phyloP scores from a whole-genome alignment of 805 yeast genomes.

The Lachancea nothofagi region DNA sequence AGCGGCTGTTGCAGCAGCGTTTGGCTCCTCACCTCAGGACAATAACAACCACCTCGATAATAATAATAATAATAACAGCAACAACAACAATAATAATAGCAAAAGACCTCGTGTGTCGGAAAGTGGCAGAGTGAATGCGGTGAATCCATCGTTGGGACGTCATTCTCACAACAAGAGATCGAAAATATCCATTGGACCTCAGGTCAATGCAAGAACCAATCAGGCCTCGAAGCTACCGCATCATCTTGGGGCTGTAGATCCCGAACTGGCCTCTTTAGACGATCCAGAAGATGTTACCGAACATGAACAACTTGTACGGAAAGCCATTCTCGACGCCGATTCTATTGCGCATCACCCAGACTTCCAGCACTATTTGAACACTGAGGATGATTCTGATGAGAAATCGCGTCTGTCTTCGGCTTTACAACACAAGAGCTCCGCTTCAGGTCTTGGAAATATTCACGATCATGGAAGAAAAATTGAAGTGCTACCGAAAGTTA shows the following conservation, averaged over 20 bases:
- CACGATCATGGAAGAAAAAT: slow-evolving; percentile 10
- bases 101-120: slow-evolving; percentile 9
- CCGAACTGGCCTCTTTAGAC: slow-evolving; percentile 50
- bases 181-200: slow-evolving; percentile 1
- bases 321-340: slow-evolving; percentile 64
- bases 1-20: slow-evolving; percentile 33
- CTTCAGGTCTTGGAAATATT: slow-evolving; percentile 14
- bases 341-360: slow-evolving; percentile 47
- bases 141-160: not conserved
- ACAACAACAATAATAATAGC: slow-evolving; percentile 19
- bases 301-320: slow-evolving; percentile 62
- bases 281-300: slow-evolving; percentile 34
- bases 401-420: slow-evolving; percentile 1
- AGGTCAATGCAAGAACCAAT: slow-evolving; percentile 2
- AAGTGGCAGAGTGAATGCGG: slow-evolving; percentile 7
- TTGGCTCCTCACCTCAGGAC: slow-evolving; percentile 16
- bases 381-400: slow-evolving; percentile 24
- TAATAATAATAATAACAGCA: slow-evolving; percentile 8
- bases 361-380: slow-evolving; percentile 33
- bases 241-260: slow-evolving; percentile 44
- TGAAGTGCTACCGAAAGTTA: slow-evolving; percentile 28
- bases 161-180: slow-evolving; percentile 1
- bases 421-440: not conserved
- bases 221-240: slow-evolving; percentile 17
- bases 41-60: slow-evolving; percentile 9